These are phyloP conservation scores for Rutstroemia sp. DNA, from an alignment of 2,329 filamentous ascomycete genomes.

Conservation along the genomic window DNA sequence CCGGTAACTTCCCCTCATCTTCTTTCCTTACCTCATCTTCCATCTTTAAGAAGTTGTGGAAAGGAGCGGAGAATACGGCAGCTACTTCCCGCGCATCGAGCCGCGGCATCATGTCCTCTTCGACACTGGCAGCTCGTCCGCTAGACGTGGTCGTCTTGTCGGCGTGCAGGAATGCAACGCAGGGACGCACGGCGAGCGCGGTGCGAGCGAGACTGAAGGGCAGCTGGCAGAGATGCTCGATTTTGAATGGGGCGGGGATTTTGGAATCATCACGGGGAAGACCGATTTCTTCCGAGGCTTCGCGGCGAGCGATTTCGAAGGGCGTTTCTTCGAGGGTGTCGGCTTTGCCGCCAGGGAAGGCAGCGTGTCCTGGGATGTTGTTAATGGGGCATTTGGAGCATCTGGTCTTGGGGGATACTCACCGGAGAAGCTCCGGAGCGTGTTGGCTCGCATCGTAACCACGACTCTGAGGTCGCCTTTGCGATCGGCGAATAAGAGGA, in stretches of 20 bases:
- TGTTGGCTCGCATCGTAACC: slow-evolving; percentile 60
- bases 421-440: slow-evolving; percentile 63
- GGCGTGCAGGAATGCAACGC: slow-evolving; percentile 69
- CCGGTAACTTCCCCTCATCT: slow-evolving; percentile 18
- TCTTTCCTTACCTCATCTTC: slow-evolving; percentile 44
- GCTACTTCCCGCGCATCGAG: slow-evolving; percentile 88
- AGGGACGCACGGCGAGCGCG: slow-evolving; percentile 66
- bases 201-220: slow-evolving; percentile 69
- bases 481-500: slow-evolving; percentile 81
- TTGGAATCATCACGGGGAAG: slow-evolving; percentile 63
- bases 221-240: slow-evolving; percentile 82
- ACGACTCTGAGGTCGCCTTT: slow-evolving; percentile 69
- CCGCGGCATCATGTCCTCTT: slow-evolving; percentile 67
- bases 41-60: slow-evolving; percentile 69
- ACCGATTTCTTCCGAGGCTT: slow-evolving; percentile 90
- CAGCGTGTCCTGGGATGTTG: slow-evolving; percentile 53
- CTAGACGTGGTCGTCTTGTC: slow-evolving; percentile 35
- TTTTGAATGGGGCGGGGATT: slow-evolving; percentile 68
- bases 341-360: slow-evolving; percentile 73
- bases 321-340: slow-evolving; percentile 51
- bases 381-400: no score
- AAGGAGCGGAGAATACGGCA: slow-evolving; percentile 84
- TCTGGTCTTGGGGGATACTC: neutral
- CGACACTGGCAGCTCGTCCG: slow-evolving; percentile 41
- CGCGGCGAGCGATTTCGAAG: slow-evolving; percentile 76